Evolutionary conservation across 2,329 filamentous ascomycete species (phyloP).

Genomic region (Alternaria sp.): DNA sequence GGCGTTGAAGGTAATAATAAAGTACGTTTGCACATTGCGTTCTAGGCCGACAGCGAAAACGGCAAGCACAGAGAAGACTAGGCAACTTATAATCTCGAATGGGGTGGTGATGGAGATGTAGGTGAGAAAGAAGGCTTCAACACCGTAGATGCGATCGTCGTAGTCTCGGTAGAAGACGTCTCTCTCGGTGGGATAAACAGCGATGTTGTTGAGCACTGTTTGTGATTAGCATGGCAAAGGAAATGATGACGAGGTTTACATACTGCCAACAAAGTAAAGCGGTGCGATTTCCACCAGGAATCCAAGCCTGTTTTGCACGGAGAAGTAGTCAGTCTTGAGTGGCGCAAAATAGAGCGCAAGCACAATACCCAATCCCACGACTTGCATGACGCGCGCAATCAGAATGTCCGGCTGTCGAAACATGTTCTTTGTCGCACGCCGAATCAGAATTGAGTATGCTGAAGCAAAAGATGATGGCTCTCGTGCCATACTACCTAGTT

Average conservation of each 20-base stretch:
- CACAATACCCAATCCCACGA: conserved; percentile 49
- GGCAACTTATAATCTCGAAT: conserved; percentile 71
- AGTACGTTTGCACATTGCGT: conserved; percentile 70
- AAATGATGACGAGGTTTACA: background rate
- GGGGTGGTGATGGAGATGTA: conserved; percentile 76
- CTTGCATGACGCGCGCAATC: conserved; percentile 51
- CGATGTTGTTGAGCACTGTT: conserved; percentile 75
- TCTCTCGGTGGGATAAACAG: conserved; percentile 74
- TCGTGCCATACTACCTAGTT: conserved; percentile 73
- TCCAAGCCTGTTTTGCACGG: conserved; percentile 76
- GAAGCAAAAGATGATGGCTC: conserved; percentile 67
- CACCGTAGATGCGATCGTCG: conserved; percentile 74
- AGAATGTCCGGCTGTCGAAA: conserved; percentile 51
- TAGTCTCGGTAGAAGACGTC: conserved; percentile 82
- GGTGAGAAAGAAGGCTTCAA: conserved; percentile 73
- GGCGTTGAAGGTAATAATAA: conserved; percentile 71
- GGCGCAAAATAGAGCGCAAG: conserved; percentile 69
- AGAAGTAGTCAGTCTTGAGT: conserved; percentile 71
- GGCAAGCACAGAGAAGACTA: conserved; percentile 71
- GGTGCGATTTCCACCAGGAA: conserved; percentile 76
- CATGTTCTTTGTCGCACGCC: conserved; percentile 71
- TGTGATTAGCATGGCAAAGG: conserved; percentile 6
- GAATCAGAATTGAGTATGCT: conserved; percentile 73
- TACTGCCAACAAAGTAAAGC: conserved; percentile 74
- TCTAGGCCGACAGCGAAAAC: conserved; percentile 72